These are phyloP conservation scores for Piper betle DNA, from an alignment of 164 flowering plant species.

Conservation along the genomic window DNA sequence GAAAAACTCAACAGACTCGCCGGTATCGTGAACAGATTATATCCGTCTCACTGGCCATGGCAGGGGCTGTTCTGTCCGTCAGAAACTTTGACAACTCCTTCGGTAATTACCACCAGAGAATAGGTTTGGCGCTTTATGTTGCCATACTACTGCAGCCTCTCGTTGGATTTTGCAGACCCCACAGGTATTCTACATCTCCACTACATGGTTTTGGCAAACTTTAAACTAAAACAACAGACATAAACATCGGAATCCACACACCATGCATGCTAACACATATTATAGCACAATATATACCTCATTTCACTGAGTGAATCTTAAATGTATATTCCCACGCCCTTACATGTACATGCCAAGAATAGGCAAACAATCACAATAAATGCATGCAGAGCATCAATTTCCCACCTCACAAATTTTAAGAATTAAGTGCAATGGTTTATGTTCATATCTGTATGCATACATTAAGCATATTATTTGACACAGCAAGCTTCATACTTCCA, in stretches of 20 bases:
- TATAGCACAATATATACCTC: background rate
- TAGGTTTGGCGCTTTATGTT: slow-evolving; percentile 66
- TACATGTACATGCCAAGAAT: too few species aligned
- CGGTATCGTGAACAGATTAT: slow-evolving; percentile 24
- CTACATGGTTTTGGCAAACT: background rate
- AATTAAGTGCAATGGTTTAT: too few species aligned
- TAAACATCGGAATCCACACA: too few species aligned
- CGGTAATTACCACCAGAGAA: slow-evolving; percentile 59
- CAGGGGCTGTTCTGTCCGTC: slow-evolving; percentile 66
- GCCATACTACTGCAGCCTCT: slow-evolving; percentile 56
- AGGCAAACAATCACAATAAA: too few species aligned
- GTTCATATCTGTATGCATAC: too few species aligned
- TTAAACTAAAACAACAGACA: background rate
- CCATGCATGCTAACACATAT: too few species aligned
- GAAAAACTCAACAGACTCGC: background rate
- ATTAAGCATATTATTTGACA: too few species aligned
- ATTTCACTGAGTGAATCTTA: background rate
- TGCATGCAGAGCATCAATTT: too few species aligned
- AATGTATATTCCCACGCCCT: too few species aligned
- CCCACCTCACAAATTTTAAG: too few species aligned
- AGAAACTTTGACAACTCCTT: slow-evolving; percentile 62
- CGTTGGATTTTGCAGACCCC: slow-evolving; percentile 58
- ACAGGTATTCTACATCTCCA: slow-evolving; percentile 25
- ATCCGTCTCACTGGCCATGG: slow-evolving; percentile 51
- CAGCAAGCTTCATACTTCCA: too few species aligned